Conservation (phyloP, 1,139 yeast species). For the Saccharomycopsis hybrid region DNA sequence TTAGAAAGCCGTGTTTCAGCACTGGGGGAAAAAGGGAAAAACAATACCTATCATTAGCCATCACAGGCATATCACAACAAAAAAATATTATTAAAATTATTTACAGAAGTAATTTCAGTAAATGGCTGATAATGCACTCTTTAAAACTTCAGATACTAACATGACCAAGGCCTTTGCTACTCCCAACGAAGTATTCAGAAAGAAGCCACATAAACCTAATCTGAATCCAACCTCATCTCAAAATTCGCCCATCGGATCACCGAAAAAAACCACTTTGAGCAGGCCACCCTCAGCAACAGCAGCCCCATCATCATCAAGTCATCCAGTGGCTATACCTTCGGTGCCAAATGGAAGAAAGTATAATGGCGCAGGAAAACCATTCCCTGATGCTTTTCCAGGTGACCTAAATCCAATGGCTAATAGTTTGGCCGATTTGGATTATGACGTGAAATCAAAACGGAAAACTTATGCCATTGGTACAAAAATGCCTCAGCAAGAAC, state of each 20-base stretch:
- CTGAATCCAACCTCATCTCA: background rate
- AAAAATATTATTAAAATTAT: no score
- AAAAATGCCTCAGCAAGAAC: conserved; percentile 8
- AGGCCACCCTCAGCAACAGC: no score
- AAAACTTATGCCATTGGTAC: conserved; percentile 10
- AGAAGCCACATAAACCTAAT: background rate
- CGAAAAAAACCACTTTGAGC: no score
- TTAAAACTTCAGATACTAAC: no score
- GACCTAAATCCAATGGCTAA: conserved; percentile 14
- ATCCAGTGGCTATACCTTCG: conserved; percentile 39
- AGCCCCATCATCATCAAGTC: no score
- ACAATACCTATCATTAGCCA: no score
- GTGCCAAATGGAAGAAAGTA: background rate
- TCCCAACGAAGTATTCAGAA: conserved; percentile 15
- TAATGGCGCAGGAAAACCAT: conserved; percentile 12
- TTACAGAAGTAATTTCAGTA: no score
- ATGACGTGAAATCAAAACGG: conserved; percentile 13
- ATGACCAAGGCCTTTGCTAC: conserved; percentile 15
- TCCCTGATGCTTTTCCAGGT: conserved; percentile 16
- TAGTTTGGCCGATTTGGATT: conserved; percentile 12
- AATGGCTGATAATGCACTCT: no score
- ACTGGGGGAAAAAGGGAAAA: no score
- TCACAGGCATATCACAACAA: no score
- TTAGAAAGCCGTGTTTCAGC: no score
- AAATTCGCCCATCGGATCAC: background rate